Percentiles rank a stretch among this genome's conserved stretches.
phyloP scores from a whole-genome alignment of 2,329 filamentous ascomycete genomes.

The Emydomyces testavorans region DNA sequence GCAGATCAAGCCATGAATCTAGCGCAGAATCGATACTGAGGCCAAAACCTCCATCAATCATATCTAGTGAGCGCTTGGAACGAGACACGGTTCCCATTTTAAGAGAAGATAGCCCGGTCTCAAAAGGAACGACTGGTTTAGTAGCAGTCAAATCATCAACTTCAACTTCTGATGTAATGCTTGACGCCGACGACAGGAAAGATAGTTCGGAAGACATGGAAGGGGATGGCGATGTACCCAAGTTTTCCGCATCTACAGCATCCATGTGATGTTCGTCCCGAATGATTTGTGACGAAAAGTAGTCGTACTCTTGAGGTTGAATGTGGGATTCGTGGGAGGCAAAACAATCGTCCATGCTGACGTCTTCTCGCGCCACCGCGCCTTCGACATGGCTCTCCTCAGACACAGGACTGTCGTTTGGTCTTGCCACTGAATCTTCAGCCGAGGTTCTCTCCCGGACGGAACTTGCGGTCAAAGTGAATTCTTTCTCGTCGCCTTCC shows the following conservation, averaged over 20 bases:
- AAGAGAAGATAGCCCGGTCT: conserved; percentile 14
- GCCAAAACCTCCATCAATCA: conserved; percentile 30
- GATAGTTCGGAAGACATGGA: conserved; percentile 33
- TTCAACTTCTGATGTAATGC: conserved; percentile 26
- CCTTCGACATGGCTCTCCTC: neutral
- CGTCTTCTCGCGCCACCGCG: conserved; percentile 15
- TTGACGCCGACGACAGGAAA: conserved; percentile 34
- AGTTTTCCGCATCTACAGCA: conserved; percentile 18
- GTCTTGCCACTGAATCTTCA: conserved; percentile 18
- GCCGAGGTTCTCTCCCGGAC: conserved; percentile 50
- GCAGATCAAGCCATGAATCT: conserved; percentile 49
- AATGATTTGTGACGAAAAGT: conserved; percentile 7
- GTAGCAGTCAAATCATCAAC: conserved; percentile 7
- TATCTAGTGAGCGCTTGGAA: conserved; percentile 21
- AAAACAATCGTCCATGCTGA: conserved; percentile 20
- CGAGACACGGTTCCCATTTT: neutral
- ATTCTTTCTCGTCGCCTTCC: conserved; percentile 45
- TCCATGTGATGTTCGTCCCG: conserved; percentile 18
- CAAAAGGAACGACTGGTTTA: neutral
- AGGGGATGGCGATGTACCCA: conserved; percentile 34
- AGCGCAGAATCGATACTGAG: conserved; percentile 33
- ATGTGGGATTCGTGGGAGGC: conserved; percentile 6
- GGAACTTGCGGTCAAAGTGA: conserved; percentile 85
- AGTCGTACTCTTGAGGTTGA: conserved; percentile 18
- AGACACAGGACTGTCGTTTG: neutral